Evolutionary conservation across 176 grass and related monocot genomes (phyloP).

Genomic region (Rhynchospora tenuis): DNA sequence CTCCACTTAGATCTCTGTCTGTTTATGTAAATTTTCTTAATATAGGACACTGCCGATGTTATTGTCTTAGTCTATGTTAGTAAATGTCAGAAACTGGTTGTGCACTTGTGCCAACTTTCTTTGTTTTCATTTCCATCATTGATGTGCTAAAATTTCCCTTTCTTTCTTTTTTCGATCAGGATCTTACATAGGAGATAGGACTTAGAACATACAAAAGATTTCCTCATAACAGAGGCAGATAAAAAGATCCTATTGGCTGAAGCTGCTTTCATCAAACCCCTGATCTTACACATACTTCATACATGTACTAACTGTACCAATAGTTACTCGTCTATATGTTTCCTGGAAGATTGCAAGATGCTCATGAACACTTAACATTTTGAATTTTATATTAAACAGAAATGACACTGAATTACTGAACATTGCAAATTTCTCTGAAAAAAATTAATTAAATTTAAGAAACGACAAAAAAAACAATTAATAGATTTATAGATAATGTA

Average conservation of each 20-base stretch:
- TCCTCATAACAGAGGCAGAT: neutral
- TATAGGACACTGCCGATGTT: conserved; percentile 5
- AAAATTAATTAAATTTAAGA: neutral
- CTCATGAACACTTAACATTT: neutral
- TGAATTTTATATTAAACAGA: no score
- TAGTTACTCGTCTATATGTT: neutral
- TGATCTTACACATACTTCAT: neutral
- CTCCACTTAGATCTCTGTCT: conserved; percentile 11
- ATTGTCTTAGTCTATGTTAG: neutral
- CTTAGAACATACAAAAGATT: neutral
- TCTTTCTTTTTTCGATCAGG: neutral
- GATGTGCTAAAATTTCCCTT: neutral
- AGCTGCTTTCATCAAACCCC: neutral
- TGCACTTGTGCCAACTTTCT: neutral
- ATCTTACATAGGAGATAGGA: neutral
- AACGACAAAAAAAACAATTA: neutral
- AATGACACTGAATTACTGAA: neutral
- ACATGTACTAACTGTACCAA: no score
- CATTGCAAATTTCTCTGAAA: neutral
- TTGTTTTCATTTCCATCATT: neutral
- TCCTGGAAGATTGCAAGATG: neutral
- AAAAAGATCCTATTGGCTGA: neutral
- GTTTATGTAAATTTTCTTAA: conserved; percentile 5
- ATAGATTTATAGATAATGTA: neutral
- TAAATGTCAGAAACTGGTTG: neutral